Evolutionary conservation across 2,329 filamentous ascomycete genomes (phyloP), one percentile per base, ranked within the genome.

Genomic region (Aplosporella prunicola): DNA sequence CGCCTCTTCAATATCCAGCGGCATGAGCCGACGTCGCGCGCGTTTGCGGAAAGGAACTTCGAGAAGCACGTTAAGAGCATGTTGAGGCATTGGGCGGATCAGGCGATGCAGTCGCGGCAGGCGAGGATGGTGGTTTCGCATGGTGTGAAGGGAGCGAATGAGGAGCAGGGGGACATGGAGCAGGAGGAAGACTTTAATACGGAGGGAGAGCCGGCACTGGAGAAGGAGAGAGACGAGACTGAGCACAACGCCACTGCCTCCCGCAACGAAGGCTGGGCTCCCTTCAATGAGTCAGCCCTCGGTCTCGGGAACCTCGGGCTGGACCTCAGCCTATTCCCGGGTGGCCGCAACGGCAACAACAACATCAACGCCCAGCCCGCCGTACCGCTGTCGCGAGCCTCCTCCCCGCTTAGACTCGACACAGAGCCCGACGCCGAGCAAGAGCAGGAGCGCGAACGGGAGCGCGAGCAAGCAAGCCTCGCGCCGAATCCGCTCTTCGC

Each of bases 41-140:
- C 71, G 5, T 57, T 78, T 44, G 60, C 62, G 33, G 62, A 68
- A 13, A 60, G 73, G 13, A 74, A 70, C 43, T 61, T 69, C 24
- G 63, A 71, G 38, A 71, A 71, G 43, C 74, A 77, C 50, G 57
- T 67, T 18, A 63, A 69, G 39, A 65, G 65, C 20, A 71, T 77
- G 60, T 55, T 78, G 32, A 61, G 68, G 16, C 66, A 69, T 42
- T 79, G 74, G 74, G 50, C 60, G 9, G 64, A 68, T 11, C 66
- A 64, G 36, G 60, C 67, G 43, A 38, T 51, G 1, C 52, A 57
- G 18, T 41, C 27, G 2, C 40, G 52, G 24, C 25, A 44, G 14
- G 49, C 48, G 3, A 44, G 45, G n/a, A 41, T 52, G 30, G 9
- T 30, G 13, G 30, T 18, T 9, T 39, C 45, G n/a, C 44, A 40